Conservation (phyloP, 805 yeast genomes). For the Cyberlindnera samutprakarnensis region DNA sequence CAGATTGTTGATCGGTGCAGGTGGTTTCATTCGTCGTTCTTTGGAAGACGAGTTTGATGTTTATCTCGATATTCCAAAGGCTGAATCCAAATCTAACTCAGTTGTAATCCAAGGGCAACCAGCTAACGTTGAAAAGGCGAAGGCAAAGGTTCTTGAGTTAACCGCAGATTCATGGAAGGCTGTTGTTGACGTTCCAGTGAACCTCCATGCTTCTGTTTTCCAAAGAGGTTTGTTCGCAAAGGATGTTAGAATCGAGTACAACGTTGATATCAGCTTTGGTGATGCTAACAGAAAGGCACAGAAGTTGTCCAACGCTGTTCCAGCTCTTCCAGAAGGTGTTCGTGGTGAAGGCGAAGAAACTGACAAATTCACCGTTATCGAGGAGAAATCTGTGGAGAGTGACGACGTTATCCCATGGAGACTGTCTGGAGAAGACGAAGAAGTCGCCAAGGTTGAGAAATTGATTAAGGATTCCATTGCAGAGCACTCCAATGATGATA, state of each 20-base stretch:
- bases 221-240: constrained; percentile 61
- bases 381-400: constrained; percentile 19
- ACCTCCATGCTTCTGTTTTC: constrained; percentile 50
- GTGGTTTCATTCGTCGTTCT: constrained; percentile 66
- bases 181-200: constrained; percentile 49
- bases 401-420: constrained; percentile 55
- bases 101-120: constrained; percentile 42
- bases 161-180: constrained; percentile 50
- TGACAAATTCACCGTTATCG: constrained; percentile 40
- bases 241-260: constrained; percentile 42
- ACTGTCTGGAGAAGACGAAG: constrained; percentile 45
- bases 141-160: constrained; percentile 50
- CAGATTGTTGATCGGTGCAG: constrained; percentile 71
- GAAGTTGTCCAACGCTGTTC: constrained; percentile 37
- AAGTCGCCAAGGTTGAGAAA: constrained; percentile 44
- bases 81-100: constrained; percentile 36
- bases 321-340: constrained; percentile 40
- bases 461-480: constrained; percentile 43
- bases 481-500: constrained; percentile 36
- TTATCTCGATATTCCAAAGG: constrained; percentile 58
- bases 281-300: constrained; percentile 40
- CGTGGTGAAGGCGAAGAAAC: constrained; percentile 32
- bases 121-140: constrained; percentile 56
- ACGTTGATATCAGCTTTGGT: constrained; percentile 56
- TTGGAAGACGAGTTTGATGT: constrained; percentile 67